A percentile compares a stretch with the other conserved stretches of the same genome.
These are phyloP conservation scores for Mrakiaceae sp. DNA, from an alignment of 1,284 basidiomycete genomes.

Conservation along the genomic window DNA sequence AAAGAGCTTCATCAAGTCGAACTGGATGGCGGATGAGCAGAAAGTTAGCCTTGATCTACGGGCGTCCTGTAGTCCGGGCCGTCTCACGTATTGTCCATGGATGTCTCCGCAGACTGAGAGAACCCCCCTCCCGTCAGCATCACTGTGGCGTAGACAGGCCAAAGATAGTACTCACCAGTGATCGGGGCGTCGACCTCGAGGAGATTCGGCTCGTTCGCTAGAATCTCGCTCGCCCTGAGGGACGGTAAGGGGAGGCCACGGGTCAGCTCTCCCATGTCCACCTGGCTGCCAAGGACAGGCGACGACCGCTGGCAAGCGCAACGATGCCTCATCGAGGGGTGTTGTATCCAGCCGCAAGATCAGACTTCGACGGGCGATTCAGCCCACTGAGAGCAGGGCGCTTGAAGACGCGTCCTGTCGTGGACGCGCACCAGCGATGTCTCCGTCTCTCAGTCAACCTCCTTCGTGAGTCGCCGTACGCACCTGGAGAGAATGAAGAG, in stretches of 20 bases:
- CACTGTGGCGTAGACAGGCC: background rate
- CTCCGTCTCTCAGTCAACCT: too few relatives aligned
- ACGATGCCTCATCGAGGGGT: too few relatives aligned
- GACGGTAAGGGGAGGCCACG: too few relatives aligned
- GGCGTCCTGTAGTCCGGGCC: background rate
- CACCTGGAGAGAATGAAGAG: constrained; percentile 68
- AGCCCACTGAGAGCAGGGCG: too few relatives aligned
- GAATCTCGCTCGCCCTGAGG: constrained; percentile 50
- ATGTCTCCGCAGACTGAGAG: constrained; percentile 75
- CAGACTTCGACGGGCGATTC: background rate
- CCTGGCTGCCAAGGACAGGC: background rate
- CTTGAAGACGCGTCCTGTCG: too few relatives aligned
- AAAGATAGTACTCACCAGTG: constrained; percentile 48
- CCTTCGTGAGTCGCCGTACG: constrained; percentile 1
- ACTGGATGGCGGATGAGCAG: constrained; percentile 40
- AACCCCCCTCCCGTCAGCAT: too few relatives aligned
- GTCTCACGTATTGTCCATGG: constrained; percentile 88
- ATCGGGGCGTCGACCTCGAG: constrained; percentile 88
- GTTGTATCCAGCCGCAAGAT: too few relatives aligned
- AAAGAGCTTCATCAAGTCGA: constrained; percentile 96
- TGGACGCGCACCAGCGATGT: too few relatives aligned
- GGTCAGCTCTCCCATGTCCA: background rate
- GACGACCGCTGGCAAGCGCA: background rate
- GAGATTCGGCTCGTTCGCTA: constrained; percentile 75
- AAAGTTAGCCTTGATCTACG: background rate